These are phyloP conservation scores for Sanguinoderma infundibulare DNA, from an alignment of 1,284 basidiomycete genomes.

Conservation along the genomic window DNA sequence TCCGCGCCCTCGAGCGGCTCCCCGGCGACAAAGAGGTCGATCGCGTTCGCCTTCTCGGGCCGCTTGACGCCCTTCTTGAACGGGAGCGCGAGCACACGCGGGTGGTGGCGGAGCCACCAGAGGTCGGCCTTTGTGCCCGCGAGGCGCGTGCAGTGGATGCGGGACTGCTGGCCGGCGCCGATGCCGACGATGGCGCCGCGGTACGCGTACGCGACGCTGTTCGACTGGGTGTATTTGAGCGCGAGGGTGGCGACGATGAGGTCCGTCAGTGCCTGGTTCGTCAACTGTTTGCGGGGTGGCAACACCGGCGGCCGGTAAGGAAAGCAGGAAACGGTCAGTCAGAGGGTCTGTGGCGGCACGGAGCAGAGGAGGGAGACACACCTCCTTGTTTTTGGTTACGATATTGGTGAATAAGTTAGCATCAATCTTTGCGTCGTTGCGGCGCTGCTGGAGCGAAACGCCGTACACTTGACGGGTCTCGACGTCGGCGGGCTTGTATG, in stretches of 20 bases:
- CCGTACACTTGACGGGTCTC: conserved; percentile 98
- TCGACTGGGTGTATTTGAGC: conserved; percentile 99
- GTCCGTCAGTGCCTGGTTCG: conserved; percentile 78
- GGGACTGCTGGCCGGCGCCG: conserved; percentile 97
- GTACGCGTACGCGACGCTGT: conserved; percentile 96
- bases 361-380: conserved; percentile 35
- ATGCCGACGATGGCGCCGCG: conserved; percentile 95
- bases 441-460: conserved; percentile 87
- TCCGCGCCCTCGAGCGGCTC: conserved; percentile 89
- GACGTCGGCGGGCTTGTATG: conserved; percentile 73
- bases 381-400: conserved; percentile 88
- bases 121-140: conserved; percentile 98
- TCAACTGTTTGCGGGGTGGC: conserved; percentile 53
- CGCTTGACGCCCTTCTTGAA: conserved; percentile 99
- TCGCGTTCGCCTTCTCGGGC: conserved; percentile 97
- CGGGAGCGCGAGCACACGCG: conserved; percentile 87
- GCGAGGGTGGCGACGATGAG: conserved; percentile 95
- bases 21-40: conserved; percentile 95
- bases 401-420: conserved; percentile 84
- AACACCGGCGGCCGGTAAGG: neutral
- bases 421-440: conserved; percentile 93
- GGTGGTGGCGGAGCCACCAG: conserved; percentile 99
- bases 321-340: neutral
- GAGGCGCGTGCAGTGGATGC: conserved; percentile 98
- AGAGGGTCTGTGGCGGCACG: neutral